Evolutionary conservation across 345 rosid genomes (phyloP), one percentile per base, ranked within the genome.

Genomic region (Punica granatum): DNA sequence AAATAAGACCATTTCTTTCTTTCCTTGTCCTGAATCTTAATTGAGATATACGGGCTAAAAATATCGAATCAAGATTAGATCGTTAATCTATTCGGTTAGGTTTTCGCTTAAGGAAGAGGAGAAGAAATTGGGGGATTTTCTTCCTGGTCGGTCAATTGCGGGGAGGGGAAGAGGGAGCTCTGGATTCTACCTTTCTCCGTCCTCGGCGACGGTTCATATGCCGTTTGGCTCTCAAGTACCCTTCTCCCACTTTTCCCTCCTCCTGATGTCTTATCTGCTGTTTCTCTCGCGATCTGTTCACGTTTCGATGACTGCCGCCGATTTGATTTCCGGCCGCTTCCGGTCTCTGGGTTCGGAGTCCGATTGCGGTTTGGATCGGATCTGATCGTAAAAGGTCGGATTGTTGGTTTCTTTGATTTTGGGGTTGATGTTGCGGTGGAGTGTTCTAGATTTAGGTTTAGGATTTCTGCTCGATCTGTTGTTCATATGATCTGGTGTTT

Each of bases 191-290:
- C 75, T 72, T 70, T 74, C 76, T 68, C 89, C 98, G 90, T 88
- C 90, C 87, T 76, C 72, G 67, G 87, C 82, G 92, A 77, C 96
- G 94, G 89, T 86, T 76, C 76, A 75, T 84, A 76, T 83, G 90
- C 98, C 88, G 83, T 63, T 85, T 83, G 77, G 81, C 76, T 87
- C 67, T 82, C 85, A 77, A 92, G 93, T 92, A 36, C 28, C 19
- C 41, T 15, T 44, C 9, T 34, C 23, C 37, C 11, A 43, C 46
- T 28, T 7, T 37, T 67, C 48, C 30, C 28, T 39, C 18, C 30
- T 9, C 33, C 3, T 23, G 21, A 14, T n/a, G 32, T 3, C 18
- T 33, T 70, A 7, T 63, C 33, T 39, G 36, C 49, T 54, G 23
- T 16, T n/a, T 67, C 63, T 18, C 7, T 51, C 15, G 51, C 21